A percentile compares a stretch with the other conserved stretches of the same genome.
phyloP scores from a whole-genome alignment of 352 stramenopile species.

The Phytophthora sansomeana region DNA sequence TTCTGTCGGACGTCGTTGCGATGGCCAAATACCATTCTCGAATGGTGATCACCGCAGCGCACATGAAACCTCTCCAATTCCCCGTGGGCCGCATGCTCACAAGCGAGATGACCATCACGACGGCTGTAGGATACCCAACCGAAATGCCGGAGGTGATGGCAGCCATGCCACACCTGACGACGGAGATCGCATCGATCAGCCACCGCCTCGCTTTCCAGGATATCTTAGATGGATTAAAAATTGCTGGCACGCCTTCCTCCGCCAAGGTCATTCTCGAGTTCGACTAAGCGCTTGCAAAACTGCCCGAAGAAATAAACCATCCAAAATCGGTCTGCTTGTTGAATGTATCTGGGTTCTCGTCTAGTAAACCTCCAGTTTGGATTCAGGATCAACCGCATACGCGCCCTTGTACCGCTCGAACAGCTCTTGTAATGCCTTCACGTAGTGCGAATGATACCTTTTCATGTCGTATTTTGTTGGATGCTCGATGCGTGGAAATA shows the following conservation, averaged over 20 bases:
- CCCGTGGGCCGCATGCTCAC: conserved; percentile 33
- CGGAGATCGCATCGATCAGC: conserved; percentile 35
- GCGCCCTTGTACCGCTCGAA: conserved; percentile 89
- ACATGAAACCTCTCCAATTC: conserved; percentile 32
- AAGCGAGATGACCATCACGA: conserved; percentile 42
- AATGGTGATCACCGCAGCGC: conserved; percentile 30
- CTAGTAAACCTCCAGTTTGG: conserved; percentile 60
- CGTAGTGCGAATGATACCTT: conserved; percentile 92
- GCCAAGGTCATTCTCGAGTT: conserved; percentile 40
- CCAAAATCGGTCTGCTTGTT: not conserved
- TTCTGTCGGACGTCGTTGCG: conserved; percentile 26
- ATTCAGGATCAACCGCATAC: conserved; percentile 76
- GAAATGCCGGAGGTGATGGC: conserved; percentile 35
- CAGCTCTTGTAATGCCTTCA: conserved; percentile 75
- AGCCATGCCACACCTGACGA: conserved; percentile 30
- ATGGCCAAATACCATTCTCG: conserved; percentile 36
- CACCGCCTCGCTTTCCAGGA: conserved; percentile 35
- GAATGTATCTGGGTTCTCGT: not conserved
- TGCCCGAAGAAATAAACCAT: not conserved
- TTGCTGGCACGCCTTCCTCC: conserved; percentile 33
- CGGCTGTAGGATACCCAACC: conserved; percentile 30
- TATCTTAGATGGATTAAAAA: conserved; percentile 30
- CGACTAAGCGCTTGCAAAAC: conserved; percentile 9
- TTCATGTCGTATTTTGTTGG: conserved; percentile 90
- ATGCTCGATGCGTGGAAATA: conserved; percentile 86